phyloP scores from a whole-genome alignment of 108 stramenopile genomes.

The Skeletonema tropicum region DNA sequence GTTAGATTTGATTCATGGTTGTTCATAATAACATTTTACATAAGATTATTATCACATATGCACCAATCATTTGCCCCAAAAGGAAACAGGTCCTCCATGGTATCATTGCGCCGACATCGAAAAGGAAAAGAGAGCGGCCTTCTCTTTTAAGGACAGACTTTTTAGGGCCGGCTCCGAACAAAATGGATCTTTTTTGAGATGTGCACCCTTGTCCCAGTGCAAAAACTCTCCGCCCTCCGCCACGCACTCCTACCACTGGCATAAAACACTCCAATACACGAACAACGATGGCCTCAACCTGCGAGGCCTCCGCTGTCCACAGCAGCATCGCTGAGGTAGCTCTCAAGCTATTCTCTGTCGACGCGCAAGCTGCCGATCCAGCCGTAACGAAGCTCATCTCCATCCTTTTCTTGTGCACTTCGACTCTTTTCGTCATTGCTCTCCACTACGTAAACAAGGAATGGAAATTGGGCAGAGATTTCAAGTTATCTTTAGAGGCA shows the following conservation, averaged over 20 bases:
- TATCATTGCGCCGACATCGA: too few relatives aligned
- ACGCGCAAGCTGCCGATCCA: neutral
- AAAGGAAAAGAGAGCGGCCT: too few relatives aligned
- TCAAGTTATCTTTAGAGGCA: conserved; percentile 43
- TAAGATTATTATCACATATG: neutral
- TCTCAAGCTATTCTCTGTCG: conserved; percentile 15
- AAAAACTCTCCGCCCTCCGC: too few relatives aligned
- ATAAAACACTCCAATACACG: neutral
- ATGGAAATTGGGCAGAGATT: conserved; percentile 40
- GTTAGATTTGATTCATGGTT: neutral
- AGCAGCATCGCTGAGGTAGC: conserved; percentile 18
- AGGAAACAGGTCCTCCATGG: too few relatives aligned
- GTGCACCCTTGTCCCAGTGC: too few relatives aligned
- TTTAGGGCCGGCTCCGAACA: too few relatives aligned
- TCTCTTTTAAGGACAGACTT: neutral
- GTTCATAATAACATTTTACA: neutral
- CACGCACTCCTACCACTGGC: neutral
- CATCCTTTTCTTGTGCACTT: conserved; percentile 18
- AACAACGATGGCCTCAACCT: neutral
- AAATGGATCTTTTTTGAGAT: too few relatives aligned
- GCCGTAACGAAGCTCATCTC: conserved; percentile 24
- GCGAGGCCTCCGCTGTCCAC: conserved; percentile 16
- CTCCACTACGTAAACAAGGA: conserved; percentile 38
- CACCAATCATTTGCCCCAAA: too few relatives aligned
- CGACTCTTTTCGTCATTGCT: conserved; percentile 11